Evolutionary conservation across 2,329 filamentous ascomycete species (phyloP).

Genomic region (Hypomyces rosellus): DNA sequence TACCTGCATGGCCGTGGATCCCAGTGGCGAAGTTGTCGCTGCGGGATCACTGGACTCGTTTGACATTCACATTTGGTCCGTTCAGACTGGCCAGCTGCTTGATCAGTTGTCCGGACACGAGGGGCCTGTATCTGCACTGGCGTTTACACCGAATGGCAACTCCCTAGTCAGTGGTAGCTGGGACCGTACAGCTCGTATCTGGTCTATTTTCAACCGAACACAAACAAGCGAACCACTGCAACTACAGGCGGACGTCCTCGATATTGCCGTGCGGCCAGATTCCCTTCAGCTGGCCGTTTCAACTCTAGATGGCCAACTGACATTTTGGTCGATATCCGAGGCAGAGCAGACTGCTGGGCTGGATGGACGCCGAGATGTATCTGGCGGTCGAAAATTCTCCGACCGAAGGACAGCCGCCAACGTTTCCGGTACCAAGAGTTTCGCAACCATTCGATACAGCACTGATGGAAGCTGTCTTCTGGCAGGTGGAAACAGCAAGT

Average conservation of each 20-base stretch:
- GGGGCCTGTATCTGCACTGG: slow-evolving; percentile 80
- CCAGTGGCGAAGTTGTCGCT: slow-evolving; percentile 91
- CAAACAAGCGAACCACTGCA: slow-evolving; percentile 94
- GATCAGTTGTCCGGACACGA: slow-evolving; percentile 90
- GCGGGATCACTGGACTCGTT: slow-evolving; percentile 94
- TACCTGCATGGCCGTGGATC: slow-evolving; percentile 91
- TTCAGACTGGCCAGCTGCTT: slow-evolving; percentile 91
- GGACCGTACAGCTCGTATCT: slow-evolving; percentile 92
- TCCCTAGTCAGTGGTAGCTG: slow-evolving; percentile 87
- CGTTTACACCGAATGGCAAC: slow-evolving; percentile 82
- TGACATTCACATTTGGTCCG: slow-evolving; percentile 96
- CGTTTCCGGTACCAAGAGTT: slow-evolving; percentile 81
- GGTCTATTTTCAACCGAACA: slow-evolving; percentile 89
- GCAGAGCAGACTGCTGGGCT: slow-evolving; percentile 80
- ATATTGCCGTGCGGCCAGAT: slow-evolving; percentile 81
- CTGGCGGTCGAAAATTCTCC: slow-evolving; percentile 79
- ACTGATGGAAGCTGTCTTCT: slow-evolving; percentile 86
- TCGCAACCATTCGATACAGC: slow-evolving; percentile 82
- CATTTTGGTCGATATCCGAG: slow-evolving; percentile 89
- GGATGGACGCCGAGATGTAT: slow-evolving; percentile 86
- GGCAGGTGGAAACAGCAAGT: slow-evolving; percentile 94
- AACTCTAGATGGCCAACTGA: slow-evolving; percentile 86
- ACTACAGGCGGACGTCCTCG: slow-evolving; percentile 83
- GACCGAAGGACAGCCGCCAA: slow-evolving; percentile 91
- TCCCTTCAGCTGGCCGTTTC: slow-evolving; percentile 86